Percentiles rank a stretch among this genome's conserved stretches.
Conservation (phyloP, 2,329 filamentous ascomycete species). For the Escovopsis sp. region DNA sequence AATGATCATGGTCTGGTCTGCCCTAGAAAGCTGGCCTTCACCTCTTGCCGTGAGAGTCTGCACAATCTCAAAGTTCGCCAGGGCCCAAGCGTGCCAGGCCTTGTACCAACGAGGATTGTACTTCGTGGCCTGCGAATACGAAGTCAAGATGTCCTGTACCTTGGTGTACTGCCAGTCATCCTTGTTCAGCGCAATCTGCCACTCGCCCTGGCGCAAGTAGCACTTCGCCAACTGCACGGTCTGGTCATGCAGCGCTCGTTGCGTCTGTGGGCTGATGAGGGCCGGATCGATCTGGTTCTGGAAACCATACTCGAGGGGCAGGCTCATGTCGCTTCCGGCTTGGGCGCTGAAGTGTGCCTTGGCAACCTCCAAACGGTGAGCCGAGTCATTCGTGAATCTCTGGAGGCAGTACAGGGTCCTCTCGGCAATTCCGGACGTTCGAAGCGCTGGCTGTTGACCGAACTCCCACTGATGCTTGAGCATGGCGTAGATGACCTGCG, state of each 20-base stretch:
- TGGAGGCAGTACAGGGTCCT: constrained; percentile 44
- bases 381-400: constrained; percentile 45
- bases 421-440: constrained; percentile 31
- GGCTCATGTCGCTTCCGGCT: constrained; percentile 29
- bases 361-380: constrained; percentile 37
- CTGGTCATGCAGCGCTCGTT: constrained; percentile 42
- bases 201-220: constrained; percentile 91
- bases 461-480: constrained; percentile 95
- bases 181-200: constrained; percentile 74
- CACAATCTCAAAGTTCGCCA: constrained; percentile 97
- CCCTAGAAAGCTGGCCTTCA: constrained; percentile 32
- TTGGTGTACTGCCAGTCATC: constrained; percentile 80
- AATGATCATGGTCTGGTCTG: constrained; percentile 53
- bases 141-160: constrained; percentile 76
- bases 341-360: constrained; percentile 35
- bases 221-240: constrained; percentile 78
- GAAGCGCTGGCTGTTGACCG: constrained; percentile 43
- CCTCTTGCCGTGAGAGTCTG: constrained; percentile 58
- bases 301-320: constrained; percentile 34
- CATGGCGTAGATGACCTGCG: constrained; percentile 88
- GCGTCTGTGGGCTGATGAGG: constrained; percentile 33
- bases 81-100: constrained; percentile 96
- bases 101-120: constrained; percentile 97
- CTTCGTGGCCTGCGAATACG: constrained; percentile 81
- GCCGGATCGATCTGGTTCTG: constrained; percentile 30